Evolutionary conservation across 768 basidiomycete genomes (phyloP), one percentile per base, ranked within the genome.

Genomic region (Trametes coccinea): DNA sequence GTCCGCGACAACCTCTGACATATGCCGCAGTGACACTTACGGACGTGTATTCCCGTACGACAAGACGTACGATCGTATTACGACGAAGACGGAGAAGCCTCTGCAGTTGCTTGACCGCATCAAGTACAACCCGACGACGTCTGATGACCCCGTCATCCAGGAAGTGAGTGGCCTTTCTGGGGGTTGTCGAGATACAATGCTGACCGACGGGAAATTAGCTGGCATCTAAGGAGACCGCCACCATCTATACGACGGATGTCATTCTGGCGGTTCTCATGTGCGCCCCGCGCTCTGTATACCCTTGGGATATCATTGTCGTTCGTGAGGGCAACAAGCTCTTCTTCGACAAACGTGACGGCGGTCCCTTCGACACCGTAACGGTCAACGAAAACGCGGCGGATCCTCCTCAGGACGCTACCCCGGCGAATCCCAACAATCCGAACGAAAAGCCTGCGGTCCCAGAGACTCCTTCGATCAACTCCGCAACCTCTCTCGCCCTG

Each of bases 371-470:
- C 75, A 95, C 90, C 40, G 89, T 98, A 60, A 97, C 95, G 16
- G 97, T 99, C 70, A 98, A 99, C 76, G 97, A 99, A 80, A 98
- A 99, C 73, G 94, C 97, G 4, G 83, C 89, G 1, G 97, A 99
- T 76, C 93, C 97, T 39, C 93, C 93, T 7, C 86, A 89, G 66
- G 93, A 95, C 70, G 85, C 91, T 6, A 67, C 86, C 16, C 84
- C 93, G 51, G 84, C 87, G 14, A 92, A 92, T 69, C 85, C 88
- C 10, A 90, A 88, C 72, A 89, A 91, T 63, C 87, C 88, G 1
- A 70, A 74, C n/a, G 90, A 90, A 68, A 91, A 88, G 67, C 66
- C 74, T 3, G 73, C 80, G 1, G 75, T 75, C 5, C 84, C 84
- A 27, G 95, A 95, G 66, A 78, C 82, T 1, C 89, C 92, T 5